Percentiles rank a stretch among this genome's conserved stretches.
Conservation (phyloP, 23 red algal genomes). For the Gracilaria domingensis region DNA sequence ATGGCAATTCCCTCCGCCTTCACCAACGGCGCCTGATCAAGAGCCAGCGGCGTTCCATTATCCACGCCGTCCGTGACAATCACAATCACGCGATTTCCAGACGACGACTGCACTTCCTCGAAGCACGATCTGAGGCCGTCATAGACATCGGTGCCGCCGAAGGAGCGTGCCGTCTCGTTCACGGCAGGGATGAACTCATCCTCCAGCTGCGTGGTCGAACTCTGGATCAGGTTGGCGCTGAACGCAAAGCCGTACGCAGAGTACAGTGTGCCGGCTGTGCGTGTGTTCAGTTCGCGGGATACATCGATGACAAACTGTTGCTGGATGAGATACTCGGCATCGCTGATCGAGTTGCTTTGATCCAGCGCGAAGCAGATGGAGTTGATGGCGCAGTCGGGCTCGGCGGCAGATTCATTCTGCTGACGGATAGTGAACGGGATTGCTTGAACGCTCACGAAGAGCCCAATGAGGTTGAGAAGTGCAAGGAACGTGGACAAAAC, state of each 20-base stretch:
- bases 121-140: background rate
- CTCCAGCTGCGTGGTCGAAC: background rate
- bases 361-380: conserved; percentile 42
- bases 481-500: too few species aligned
- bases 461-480: too few species aligned
- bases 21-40: too few species aligned
- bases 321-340: background rate
- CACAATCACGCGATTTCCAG: conserved; percentile 16
- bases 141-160: conserved; percentile 6
- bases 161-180: background rate
- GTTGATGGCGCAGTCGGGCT: background rate
- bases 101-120: background rate
- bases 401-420: too few species aligned
- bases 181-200: conserved; percentile 27
- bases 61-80: conserved; percentile 19
- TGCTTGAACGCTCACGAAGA: too few species aligned
- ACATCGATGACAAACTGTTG: conserved; percentile 9
- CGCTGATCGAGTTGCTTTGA: conserved; percentile 35
- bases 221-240: background rate
- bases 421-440: too few species aligned
- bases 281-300: background rate
- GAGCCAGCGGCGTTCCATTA: background rate
- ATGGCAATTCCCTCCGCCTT: background rate
- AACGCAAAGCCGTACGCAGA: conserved; percentile 21
- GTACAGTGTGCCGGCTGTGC: conserved; percentile 3